These are phyloP conservation scores for Termitomyces sp. DNA, from an alignment of 768 basidiomycete species.

Conservation along the genomic window DNA sequence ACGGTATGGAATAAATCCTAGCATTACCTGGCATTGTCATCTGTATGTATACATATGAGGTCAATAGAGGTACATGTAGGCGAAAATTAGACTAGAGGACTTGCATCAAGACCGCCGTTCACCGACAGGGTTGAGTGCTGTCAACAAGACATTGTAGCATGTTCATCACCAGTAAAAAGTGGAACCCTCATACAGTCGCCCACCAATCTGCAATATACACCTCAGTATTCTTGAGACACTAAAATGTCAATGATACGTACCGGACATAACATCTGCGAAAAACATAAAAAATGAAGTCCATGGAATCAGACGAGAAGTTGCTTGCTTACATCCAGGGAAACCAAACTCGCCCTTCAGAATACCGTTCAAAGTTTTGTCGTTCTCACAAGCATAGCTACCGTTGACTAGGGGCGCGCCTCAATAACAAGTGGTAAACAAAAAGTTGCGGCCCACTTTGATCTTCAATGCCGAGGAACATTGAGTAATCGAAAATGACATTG, in stretches of 20 bases:
- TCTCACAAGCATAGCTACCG: conserved; percentile 59
- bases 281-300: background rate
- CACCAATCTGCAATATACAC: conserved; percentile 45
- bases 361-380: conserved; percentile 52
- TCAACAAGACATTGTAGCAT: background rate
- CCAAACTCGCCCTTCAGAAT: conserved; percentile 60
- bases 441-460: conserved; percentile 25
- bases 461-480: conserved; percentile 4
- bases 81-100: conserved; percentile 11
- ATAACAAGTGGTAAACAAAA: background rate
- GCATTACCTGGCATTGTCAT: conserved; percentile 65
- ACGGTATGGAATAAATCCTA: background rate
- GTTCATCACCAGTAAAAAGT: background rate
- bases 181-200: conserved; percentile 37
- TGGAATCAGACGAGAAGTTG: background rate
- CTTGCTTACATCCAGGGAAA: conserved; percentile 56
- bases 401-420: conserved; percentile 32
- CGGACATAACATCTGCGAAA: conserved; percentile 39
- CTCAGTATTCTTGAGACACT: background rate
- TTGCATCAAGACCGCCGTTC: conserved; percentile 57
- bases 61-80: background rate
- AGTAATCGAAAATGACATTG: background rate
- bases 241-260: conserved; percentile 14
- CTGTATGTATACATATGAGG: conserved; percentile 23
- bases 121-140: conserved; percentile 48